These are phyloP conservation scores for Trichoderma atroviride DNA, from an alignment of 2,329 filamentous ascomycete species.

Conservation along the genomic window DNA sequence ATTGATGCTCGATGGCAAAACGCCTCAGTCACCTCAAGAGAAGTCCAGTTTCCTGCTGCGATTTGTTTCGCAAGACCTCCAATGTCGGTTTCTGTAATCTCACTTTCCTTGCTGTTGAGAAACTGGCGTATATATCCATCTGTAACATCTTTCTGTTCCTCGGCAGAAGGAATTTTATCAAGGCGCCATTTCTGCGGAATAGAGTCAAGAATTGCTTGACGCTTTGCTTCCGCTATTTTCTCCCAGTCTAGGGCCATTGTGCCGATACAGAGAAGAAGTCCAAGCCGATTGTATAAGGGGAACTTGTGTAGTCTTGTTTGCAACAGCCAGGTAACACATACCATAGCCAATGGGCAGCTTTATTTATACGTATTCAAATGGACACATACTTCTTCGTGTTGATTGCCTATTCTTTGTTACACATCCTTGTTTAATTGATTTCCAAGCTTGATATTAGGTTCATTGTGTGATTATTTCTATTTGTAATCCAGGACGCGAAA, in stretches of 20 bases:
- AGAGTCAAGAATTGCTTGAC: not conserved
- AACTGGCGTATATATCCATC: not conserved
- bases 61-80: not conserved
- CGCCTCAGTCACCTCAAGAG: not conserved
- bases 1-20: conserved; percentile 2
- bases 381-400: not conserved
- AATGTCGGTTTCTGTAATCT: not conserved
- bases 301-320: too few species aligned
- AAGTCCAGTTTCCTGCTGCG: not conserved
- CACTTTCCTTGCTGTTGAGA: not conserved
- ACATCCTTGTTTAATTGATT: not conserved
- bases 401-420: not conserved
- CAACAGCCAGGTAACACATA: not conserved
- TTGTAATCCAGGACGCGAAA: not conserved
- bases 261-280: not conserved
- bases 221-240: not conserved
- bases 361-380: not conserved
- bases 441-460: not conserved
- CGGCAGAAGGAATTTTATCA: not conserved
- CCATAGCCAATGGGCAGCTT: not conserved
- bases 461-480: not conserved
- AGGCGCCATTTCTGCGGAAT: not conserved
- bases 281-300: not conserved
- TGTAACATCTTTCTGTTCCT: not conserved
- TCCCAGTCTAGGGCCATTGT: not conserved